These are phyloP conservation scores for Suillus tomentosus DNA, from an alignment of 768 basidiomycete species.

Conservation along the genomic window DNA sequence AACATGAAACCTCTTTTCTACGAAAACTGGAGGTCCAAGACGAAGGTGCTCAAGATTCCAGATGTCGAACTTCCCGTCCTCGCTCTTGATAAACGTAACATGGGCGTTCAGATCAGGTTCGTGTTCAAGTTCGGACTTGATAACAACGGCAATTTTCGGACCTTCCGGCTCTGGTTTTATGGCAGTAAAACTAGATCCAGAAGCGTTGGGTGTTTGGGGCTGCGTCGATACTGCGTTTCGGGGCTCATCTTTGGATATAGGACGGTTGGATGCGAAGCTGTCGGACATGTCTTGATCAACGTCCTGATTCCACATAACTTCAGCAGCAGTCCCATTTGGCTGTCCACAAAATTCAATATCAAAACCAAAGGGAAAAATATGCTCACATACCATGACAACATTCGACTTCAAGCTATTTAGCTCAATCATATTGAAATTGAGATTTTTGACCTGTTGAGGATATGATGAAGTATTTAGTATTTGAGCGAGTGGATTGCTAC, in stretches of 20 bases:
- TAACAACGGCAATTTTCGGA: constrained; percentile 1
- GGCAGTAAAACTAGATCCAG: neutral
- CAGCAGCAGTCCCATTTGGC: neutral
- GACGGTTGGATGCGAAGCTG: neutral
- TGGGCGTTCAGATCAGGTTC: constrained; percentile 5
- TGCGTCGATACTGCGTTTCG: neutral
- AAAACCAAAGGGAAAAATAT: neutral
- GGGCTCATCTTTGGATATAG: neutral
- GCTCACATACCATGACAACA: neutral
- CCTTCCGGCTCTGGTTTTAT: constrained; percentile 12
- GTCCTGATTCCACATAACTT: neutral
- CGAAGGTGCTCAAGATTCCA: constrained; percentile 16
- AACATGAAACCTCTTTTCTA: constrained; percentile 12
- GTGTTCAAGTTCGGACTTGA: constrained; percentile 9
- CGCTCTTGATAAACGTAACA: constrained; percentile 15
- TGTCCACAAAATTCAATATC: neutral
- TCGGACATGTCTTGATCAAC: neutral
- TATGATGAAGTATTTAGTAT: neutral
- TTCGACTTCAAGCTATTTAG: neutral
- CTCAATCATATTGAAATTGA: too few relatives aligned
- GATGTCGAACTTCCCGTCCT: constrained; percentile 16
- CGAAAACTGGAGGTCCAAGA: constrained; percentile 15
- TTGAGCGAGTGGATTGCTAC: neutral
- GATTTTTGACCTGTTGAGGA: neutral
- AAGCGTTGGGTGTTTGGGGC: neutral